phyloP scores from a whole-genome alignment of 139 green algal genomes.

The Closterium sp. region DNA sequence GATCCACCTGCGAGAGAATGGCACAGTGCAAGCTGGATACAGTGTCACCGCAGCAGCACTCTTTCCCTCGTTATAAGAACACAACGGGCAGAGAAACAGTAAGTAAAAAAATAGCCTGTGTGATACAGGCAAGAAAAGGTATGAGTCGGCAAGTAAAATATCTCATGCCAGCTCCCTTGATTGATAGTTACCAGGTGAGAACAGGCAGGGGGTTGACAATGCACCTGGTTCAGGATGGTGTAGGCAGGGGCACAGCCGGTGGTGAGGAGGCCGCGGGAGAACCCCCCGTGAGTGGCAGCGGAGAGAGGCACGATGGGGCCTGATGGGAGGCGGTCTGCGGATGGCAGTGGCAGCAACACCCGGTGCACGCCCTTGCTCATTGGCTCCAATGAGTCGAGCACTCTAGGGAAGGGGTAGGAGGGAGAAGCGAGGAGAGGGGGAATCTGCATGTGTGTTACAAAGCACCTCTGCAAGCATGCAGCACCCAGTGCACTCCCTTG shows the following conservation, averaged over 20 bases:
- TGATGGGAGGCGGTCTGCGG: not conserved
- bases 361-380: slow-evolving; percentile 42
- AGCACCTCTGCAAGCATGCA: too few relatives aligned
- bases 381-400: slow-evolving; percentile 25
- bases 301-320: not conserved
- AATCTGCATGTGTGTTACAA: not conserved
- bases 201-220: not conserved
- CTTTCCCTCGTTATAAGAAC: not conserved
- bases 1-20: not conserved
- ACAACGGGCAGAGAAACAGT: not conserved
- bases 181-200: too few relatives aligned
- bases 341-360: slow-evolving; percentile 8
- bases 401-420: not conserved
- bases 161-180: too few relatives aligned
- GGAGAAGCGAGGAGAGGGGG: not conserved
- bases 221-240: slow-evolving; percentile 13
- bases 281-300: not conserved
- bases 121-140: too few relatives aligned
- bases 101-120: too few relatives aligned
- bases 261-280: not conserved
- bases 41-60: not conserved
- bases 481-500: too few relatives aligned
- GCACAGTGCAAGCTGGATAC: not conserved
- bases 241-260: not conserved
- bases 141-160: too few relatives aligned